Conservation (phyloP, 192 early-diverging fungal species). For the Glomus cerebriforme region DNA sequence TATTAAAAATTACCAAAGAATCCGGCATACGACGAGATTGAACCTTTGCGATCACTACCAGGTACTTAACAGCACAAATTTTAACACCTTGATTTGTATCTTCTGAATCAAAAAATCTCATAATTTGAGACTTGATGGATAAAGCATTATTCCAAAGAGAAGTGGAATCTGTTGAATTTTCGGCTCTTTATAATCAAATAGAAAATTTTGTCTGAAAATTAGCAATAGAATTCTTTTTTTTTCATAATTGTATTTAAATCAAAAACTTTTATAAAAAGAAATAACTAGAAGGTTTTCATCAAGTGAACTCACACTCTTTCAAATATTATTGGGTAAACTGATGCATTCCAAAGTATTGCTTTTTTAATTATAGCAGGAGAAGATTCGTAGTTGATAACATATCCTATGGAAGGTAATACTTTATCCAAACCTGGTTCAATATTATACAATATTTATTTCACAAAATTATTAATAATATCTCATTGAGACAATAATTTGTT, state of each 20-base stretch:
- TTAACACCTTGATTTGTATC: constrained; percentile 40
- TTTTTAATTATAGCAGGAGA: constrained; percentile 19
- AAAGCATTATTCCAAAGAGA: constrained; percentile 36
- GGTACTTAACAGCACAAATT: constrained; percentile 39
- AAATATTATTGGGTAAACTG: constrained; percentile 23
- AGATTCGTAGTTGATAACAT: constrained; percentile 8
- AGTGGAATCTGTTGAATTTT: constrained; percentile 39
- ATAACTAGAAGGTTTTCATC: not conserved
- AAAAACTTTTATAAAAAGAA: not conserved
- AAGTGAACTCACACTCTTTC: constrained; percentile 28
- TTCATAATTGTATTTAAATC: not conserved
- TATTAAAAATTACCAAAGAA: constrained; percentile 28
- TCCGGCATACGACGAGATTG: constrained; percentile 35
- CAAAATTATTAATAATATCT: not conserved
- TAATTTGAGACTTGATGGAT: constrained; percentile 32
- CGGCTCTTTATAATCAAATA: constrained; percentile 32
- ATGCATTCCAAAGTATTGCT: constrained; percentile 15
- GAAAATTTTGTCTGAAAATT: not conserved
- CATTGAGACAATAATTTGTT: not conserved
- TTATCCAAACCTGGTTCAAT: not conserved
- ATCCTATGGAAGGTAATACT: constrained; percentile 15
- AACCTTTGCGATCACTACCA: constrained; percentile 39
- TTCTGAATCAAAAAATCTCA: constrained; percentile 21
- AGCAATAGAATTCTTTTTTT: not conserved
- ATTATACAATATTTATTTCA: not conserved